These are phyloP conservation scores for Hyaloscypha hepaticicola DNA, from an alignment of 495 filamentous ascomycete genomes.

Conservation along the genomic window DNA sequence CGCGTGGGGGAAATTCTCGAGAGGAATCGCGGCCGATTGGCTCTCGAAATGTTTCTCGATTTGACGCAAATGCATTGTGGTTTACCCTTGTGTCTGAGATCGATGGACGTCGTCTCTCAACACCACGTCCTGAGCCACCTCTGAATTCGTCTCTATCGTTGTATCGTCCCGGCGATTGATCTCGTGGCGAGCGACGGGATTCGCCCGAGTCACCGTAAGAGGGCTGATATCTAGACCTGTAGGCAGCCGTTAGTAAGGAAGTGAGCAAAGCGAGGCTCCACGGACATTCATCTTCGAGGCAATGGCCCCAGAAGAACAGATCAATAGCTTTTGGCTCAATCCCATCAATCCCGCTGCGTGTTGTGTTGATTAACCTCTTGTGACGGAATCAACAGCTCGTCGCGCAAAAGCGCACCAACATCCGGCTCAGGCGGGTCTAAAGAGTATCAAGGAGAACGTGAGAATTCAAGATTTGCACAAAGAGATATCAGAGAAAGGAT, in stretches of 20 bases:
- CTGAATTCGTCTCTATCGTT: constrained; percentile 50
- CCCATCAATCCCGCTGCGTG: neutral
- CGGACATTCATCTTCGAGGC: constrained; percentile 31
- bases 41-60: constrained; percentile 48
- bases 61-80: constrained; percentile 44
- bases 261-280: neutral
- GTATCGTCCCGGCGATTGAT: constrained; percentile 56
- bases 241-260: constrained; percentile 12
- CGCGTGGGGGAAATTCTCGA: constrained; percentile 38
- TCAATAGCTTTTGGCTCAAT: neutral
- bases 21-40: constrained; percentile 23
- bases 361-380: neutral
- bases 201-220: constrained; percentile 36
- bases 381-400: neutral
- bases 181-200: constrained; percentile 50
- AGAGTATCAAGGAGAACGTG: neutral
- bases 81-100: constrained; percentile 50
- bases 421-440: neutral
- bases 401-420: neutral
- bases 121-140: constrained; percentile 34
- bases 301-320: constrained; percentile 22
- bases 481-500: neutral
- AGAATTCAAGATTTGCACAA: neutral
- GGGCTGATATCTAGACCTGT: constrained; percentile 33
- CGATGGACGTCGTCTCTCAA: constrained; percentile 36